Conservation (phyloP, 495 filamentous ascomycete genomes). For the Penicillium maclennaniae region DNA sequence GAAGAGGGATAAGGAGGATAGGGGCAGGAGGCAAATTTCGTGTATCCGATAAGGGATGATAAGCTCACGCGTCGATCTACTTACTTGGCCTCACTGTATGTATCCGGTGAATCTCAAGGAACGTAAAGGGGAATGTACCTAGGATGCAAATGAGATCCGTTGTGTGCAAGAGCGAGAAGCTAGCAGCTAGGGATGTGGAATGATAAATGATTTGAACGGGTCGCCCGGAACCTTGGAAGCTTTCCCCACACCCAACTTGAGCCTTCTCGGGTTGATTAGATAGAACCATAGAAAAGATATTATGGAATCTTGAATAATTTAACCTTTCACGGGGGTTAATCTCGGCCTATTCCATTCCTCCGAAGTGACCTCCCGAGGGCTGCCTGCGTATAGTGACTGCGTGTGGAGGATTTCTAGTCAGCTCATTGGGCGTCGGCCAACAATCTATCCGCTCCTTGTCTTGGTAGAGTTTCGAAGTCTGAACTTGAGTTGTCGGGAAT, state of each 20-base stretch:
- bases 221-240: slow-evolving; percentile 25
- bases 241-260: slow-evolving; percentile 20
- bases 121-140: neutral
- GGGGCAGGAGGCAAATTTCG: slow-evolving; percentile 12
- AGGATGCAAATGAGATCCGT: neutral
- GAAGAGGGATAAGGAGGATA: slow-evolving; percentile 1
- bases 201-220: slow-evolving; percentile 9
- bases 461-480: neutral
- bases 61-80: slow-evolving; percentile 9
- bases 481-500: neutral
- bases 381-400: neutral
- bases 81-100: neutral
- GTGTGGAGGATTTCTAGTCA: neutral
- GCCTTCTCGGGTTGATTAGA: too few relatives aligned
- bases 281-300: neutral
- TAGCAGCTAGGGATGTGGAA: slow-evolving; percentile 3
- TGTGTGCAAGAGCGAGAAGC: neutral
- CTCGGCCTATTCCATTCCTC: neutral
- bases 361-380: neutral
- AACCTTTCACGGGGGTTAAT: neutral
- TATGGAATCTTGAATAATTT: neutral
- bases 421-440: neutral
- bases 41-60: slow-evolving; percentile 11
- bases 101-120: too few relatives aligned
- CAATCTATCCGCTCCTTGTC: neutral